These are phyloP conservation scores for Boletus rubescentipes DNA, from an alignment of 768 basidiomycete genomes.

Conservation along the genomic window DNA sequence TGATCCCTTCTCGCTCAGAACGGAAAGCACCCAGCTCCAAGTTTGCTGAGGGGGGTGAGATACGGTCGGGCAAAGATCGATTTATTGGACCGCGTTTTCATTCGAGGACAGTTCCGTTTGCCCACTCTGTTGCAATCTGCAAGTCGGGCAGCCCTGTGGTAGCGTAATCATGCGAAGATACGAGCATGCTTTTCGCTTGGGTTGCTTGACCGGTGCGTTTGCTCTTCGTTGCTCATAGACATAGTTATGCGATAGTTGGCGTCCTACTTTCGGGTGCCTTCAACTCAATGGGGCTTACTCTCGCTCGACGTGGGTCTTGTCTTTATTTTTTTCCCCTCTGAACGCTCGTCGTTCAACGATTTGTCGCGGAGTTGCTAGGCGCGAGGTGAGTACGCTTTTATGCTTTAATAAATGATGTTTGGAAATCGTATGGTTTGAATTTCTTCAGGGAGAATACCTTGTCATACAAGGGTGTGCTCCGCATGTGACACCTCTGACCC, in stretches of 20 bases:
- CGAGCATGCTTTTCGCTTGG: constrained; percentile 59
- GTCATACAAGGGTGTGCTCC: constrained; percentile 63
- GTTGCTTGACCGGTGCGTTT: constrained; percentile 35
- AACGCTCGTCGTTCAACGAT: constrained; percentile 51
- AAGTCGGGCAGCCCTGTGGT: constrained; percentile 34
- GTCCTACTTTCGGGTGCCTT: constrained; percentile 37
- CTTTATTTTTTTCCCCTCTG: constrained; percentile 50
- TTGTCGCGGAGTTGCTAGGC: constrained; percentile 10
- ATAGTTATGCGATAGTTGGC: constrained; percentile 84
- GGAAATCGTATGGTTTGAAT: constrained; percentile 60
- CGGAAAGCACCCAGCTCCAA: constrained; percentile 78
- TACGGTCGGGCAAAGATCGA: constrained; percentile 48
- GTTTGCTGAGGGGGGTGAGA: constrained; percentile 60
- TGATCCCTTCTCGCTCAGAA: constrained; percentile 47
- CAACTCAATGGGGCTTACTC: constrained; percentile 95
- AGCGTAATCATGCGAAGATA: constrained; percentile 70
- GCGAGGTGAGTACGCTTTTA: constrained; percentile 24
- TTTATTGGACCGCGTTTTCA: constrained; percentile 32
- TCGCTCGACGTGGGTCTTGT: constrained; percentile 52
- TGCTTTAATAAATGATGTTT: constrained; percentile 51
- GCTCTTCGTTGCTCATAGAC: constrained; percentile 76
- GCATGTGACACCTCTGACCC: constrained; percentile 57
- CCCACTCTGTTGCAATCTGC: constrained; percentile 57
- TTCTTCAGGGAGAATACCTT: constrained; percentile 90
- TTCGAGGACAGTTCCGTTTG: constrained; percentile 38